A percentile compares a stretch with the other conserved stretches of the same genome.
These are phyloP conservation scores for Corymbia citriodora DNA, from an alignment of 441 rosid species.

Conservation along the genomic window DNA sequence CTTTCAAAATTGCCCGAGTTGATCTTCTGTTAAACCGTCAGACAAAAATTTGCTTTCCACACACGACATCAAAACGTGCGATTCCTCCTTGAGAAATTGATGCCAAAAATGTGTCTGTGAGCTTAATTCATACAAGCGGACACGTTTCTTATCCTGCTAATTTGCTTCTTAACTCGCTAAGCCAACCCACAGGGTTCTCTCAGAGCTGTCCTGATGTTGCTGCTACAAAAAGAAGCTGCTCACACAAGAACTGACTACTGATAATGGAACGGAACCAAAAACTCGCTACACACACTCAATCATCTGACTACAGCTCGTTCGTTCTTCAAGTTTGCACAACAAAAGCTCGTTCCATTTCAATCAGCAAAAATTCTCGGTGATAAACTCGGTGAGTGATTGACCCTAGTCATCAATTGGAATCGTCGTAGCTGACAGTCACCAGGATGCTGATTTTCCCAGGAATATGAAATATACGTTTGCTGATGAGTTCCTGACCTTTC, in stretches of 20 bases:
- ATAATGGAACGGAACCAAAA: not conserved
- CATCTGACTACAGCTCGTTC: not conserved
- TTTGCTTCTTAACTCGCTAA: not conserved
- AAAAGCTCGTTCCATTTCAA: not conserved
- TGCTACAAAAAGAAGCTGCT: not conserved
- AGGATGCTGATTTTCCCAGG: not conserved
- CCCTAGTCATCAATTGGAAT: not conserved
- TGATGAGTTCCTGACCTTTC: not conserved
- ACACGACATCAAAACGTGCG: not conserved
- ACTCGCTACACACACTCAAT: not conserved
- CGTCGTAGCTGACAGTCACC: not conserved
- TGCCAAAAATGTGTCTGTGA: not conserved
- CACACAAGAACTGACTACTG: not conserved
- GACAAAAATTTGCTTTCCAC: not conserved
- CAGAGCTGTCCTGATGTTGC: not conserved
- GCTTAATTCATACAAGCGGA: not conserved
- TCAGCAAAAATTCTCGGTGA: not conserved
- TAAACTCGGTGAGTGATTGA: not conserved
- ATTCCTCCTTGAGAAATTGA: not conserved
- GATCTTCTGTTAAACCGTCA: not conserved
- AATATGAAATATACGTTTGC: not conserved
- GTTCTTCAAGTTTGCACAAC: not conserved
- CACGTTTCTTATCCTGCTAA: not conserved
- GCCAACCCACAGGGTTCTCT: not conserved
- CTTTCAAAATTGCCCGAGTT: not conserved